Percentiles rank a stretch among this genome's conserved stretches.
Evolutionary conservation across 1,139 yeast species (phyloP).

Genomic region (Blastobotrys serpentis): DNA sequence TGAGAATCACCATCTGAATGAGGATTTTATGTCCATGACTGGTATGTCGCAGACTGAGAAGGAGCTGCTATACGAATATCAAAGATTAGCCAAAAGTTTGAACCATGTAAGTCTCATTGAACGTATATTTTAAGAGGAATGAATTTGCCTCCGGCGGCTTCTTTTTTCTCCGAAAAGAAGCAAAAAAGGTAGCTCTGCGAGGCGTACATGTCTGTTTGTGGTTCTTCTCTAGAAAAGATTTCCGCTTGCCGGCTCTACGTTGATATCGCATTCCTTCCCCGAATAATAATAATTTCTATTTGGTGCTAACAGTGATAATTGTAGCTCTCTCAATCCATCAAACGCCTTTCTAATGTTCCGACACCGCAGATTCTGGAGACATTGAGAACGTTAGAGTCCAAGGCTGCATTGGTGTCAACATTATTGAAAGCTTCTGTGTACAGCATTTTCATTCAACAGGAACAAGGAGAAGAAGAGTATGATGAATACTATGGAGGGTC

Average conservation of each 20-base stretch:
- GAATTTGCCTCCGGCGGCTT: no score
- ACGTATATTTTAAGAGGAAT: no score
- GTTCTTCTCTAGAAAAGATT: no score
- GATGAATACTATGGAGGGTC: slow-evolving; percentile 12
- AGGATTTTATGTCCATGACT: slow-evolving; percentile 4
- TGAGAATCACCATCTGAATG: slow-evolving; percentile 4
- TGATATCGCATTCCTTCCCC: no score
- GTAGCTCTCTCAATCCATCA: slow-evolving; percentile 30
- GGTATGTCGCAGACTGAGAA: slow-evolving; percentile 27
- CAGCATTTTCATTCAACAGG: slow-evolving; percentile 48
- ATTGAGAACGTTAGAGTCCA: slow-evolving; percentile 52
- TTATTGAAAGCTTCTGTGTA: slow-evolving; percentile 60
- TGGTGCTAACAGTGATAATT: no score
- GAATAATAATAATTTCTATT: no score
- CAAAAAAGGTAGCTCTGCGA: no score
- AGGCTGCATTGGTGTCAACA: slow-evolving; percentile 57
- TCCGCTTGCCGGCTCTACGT: no score
- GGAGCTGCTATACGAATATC: slow-evolving; percentile 35
- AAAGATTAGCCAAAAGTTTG: slow-evolving; percentile 32
- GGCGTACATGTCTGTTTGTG: no score
- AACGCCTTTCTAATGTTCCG: slow-evolving; percentile 32
- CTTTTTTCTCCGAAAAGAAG: no score
- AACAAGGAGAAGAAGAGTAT: slow-evolving; percentile 29
- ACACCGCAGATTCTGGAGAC: slow-evolving; percentile 47
- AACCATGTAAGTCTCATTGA: slow-evolving; percentile 29